phyloP scores from a whole-genome alignment of 2,329 filamentous ascomycete genomes.

The Fusarium sp. region DNA sequence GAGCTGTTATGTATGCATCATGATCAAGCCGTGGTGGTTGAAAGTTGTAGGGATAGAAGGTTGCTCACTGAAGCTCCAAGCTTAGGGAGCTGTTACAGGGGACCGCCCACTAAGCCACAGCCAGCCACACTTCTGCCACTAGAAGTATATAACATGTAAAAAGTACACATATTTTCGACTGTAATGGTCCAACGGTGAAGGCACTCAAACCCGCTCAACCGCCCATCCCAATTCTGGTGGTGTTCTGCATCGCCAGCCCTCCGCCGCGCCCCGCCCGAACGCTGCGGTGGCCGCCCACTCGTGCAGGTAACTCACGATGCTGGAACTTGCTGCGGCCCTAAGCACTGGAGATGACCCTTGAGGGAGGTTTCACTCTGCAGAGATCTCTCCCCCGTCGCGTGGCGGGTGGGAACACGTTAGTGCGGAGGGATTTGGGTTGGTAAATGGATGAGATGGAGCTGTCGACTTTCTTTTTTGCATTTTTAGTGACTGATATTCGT shows the following conservation, averaged over 20 bases:
- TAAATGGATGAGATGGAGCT: slow-evolving; percentile 63
- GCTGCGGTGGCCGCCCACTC: slow-evolving; percentile 73
- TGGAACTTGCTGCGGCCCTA: slow-evolving; percentile 63
- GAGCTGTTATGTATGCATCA: not conserved
- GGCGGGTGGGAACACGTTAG: slow-evolving; percentile 76
- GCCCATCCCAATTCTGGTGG: slow-evolving; percentile 59
- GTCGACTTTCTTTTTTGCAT: slow-evolving; percentile 57
- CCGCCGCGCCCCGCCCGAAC: slow-evolving; percentile 74
- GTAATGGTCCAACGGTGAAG: slow-evolving; percentile 73
- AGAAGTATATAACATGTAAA: slow-evolving; percentile 44
- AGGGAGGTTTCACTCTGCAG: slow-evolving; percentile 80
- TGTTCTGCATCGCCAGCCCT: slow-evolving; percentile 55
- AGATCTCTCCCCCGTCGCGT: slow-evolving; percentile 76
- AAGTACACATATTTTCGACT: slow-evolving; percentile 53
- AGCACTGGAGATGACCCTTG: slow-evolving; percentile 76
- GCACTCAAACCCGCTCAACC: slow-evolving; percentile 62
- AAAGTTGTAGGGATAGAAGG: not conserved
- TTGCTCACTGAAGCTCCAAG: slow-evolving; percentile 5
- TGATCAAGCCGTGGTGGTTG: not conserved
- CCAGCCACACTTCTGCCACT: not conserved
- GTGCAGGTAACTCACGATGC: slow-evolving; percentile 74
- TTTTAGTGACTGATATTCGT: slow-evolving; percentile 8
- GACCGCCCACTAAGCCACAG: not conserved
- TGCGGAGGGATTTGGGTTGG: slow-evolving; percentile 67
- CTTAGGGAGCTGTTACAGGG: not conserved